Conservation (phyloP, 2,329 filamentous ascomycete genomes). For the Dichotomopilus funicola region DNA sequence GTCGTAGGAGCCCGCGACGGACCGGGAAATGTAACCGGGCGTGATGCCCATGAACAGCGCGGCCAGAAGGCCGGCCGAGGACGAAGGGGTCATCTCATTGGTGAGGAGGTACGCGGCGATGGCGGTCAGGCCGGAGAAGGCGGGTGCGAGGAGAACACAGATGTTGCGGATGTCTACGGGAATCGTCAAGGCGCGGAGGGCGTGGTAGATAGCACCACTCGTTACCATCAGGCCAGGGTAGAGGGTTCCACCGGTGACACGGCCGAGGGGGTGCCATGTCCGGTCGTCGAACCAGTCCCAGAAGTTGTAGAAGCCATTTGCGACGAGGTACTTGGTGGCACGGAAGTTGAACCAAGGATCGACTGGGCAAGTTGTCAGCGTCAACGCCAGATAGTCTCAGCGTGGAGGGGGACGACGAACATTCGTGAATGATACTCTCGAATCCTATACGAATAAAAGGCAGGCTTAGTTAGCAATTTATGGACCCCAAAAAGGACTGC, state of each 20-base stretch:
- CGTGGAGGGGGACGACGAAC: slow-evolving; percentile 49
- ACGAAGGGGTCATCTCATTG: slow-evolving; percentile 92
- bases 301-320: slow-evolving; percentile 96
- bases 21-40: slow-evolving; percentile 95
- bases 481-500: not conserved
- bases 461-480: slow-evolving; percentile 28
- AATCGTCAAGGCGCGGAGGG: slow-evolving; percentile 78
- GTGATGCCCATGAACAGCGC: slow-evolving; percentile 96
- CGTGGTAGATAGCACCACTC: slow-evolving; percentile 92
- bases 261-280: slow-evolving; percentile 98
- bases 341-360: slow-evolving; percentile 99
- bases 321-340: slow-evolving; percentile 93
- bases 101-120: slow-evolving; percentile 91
- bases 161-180: slow-evolving; percentile 99
- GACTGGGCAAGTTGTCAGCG: slow-evolving; percentile 50
- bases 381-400: not conserved
- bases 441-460: slow-evolving; percentile 54
- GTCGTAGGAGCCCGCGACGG: slow-evolving; percentile 96
- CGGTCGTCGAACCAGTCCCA: slow-evolving; percentile 99
- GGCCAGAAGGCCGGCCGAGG: slow-evolving; percentile 88
- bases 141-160: slow-evolving; percentile 91
- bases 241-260: slow-evolving; percentile 96
- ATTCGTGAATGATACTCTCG: slow-evolving; percentile 99
- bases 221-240: slow-evolving; percentile 99
- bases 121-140: slow-evolving; percentile 88